Conservation (phyloP, 129 eudicot species). For the Tagetes patula region DNA sequence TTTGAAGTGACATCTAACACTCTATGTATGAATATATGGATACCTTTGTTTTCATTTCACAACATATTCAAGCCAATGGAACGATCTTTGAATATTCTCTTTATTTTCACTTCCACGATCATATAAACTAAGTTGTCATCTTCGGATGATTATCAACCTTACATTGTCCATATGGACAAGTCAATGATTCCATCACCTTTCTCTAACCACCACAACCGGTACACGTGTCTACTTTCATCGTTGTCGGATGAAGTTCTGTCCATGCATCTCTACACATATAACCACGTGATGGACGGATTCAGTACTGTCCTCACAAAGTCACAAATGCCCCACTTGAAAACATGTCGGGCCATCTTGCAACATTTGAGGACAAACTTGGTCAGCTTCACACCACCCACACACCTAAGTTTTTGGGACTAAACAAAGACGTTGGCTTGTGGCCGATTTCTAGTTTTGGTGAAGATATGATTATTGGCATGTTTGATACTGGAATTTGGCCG, state of each 20-base stretch:
- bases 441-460: slow-evolving; percentile 43
- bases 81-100: slow-evolving; percentile 11
- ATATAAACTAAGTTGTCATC: slow-evolving; percentile 23
- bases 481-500: slow-evolving; percentile 58
- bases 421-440: slow-evolving; percentile 39
- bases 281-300: slow-evolving; percentile 44
- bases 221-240: slow-evolving; percentile 44
- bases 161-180: slow-evolving; percentile 53
- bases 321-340: slow-evolving; percentile 36
- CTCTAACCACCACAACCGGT: slow-evolving; percentile 44
- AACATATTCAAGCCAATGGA: slow-evolving; percentile 21
- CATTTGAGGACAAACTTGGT: slow-evolving; percentile 40
- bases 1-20: no score
- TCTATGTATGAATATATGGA: neutral
- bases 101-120: slow-evolving; percentile 11
- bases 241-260: slow-evolving; percentile 30
- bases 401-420: slow-evolving; percentile 41
- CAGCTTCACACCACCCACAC: slow-evolving; percentile 49
- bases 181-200: slow-evolving; percentile 46
- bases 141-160: slow-evolving; percentile 32
- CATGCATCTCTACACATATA: slow-evolving; percentile 47
- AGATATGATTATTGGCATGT: slow-evolving; percentile 47
- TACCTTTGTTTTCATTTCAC: slow-evolving; percentile 2
- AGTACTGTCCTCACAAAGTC: slow-evolving; percentile 36
- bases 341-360: slow-evolving; percentile 34